Evolutionary conservation across 768 basidiomycete species (phyloP).

Genomic region (Suillus luteus): DNA sequence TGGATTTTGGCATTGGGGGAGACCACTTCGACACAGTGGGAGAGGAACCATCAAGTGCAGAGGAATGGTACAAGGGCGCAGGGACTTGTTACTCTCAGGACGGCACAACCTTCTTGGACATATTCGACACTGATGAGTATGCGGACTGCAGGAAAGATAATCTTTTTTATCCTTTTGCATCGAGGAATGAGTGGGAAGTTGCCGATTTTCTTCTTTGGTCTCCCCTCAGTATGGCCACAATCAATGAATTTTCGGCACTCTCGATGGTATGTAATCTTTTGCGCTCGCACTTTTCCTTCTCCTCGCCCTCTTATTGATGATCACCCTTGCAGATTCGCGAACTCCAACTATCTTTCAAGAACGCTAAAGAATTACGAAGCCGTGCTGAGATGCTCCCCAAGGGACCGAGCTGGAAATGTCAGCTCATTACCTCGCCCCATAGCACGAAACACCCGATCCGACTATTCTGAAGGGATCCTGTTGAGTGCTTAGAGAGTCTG

Average conservation of each 20-base stretch:
- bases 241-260: conserved; percentile 32
- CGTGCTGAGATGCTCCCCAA: conserved; percentile 23
- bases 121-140: no score
- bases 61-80: no score
- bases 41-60: no score
- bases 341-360: conserved; percentile 23
- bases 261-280: conserved; percentile 23
- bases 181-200: conserved; percentile 34
- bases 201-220: conserved; percentile 30
- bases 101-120: no score
- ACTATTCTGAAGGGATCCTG: conserved; percentile 29
- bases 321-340: conserved; percentile 1
- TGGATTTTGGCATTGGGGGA: no score
- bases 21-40: no score
- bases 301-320: no score
- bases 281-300: not conserved
- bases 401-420: conserved; percentile 25
- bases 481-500: conserved; percentile 26
- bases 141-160: no score
- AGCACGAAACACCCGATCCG: conserved; percentile 26
- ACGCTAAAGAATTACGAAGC: conserved; percentile 27
- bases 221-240: conserved; percentile 31
- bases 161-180: conserved; percentile 33
- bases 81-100: no score
- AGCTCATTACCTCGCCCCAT: conserved; percentile 8